These are phyloP conservation scores for Thraustochytrium sp. DNA, from an alignment of 352 stramenopile species.

Conservation along the genomic window DNA sequence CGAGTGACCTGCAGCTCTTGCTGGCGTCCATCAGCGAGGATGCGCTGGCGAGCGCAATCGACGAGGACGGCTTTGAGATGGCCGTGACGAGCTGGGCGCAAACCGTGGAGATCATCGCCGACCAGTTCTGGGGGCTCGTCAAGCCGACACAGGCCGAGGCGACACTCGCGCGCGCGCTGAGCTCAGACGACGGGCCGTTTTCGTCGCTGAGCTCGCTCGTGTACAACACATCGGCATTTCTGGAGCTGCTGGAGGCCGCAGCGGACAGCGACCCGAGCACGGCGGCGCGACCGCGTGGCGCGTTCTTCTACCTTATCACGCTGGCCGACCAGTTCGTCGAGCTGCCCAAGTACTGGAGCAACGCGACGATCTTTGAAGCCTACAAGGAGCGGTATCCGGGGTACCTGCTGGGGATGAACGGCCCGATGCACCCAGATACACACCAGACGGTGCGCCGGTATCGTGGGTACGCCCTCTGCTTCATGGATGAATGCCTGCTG, in stretches of 20 bases:
- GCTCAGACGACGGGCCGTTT: background rate
- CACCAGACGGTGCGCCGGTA: background rate
- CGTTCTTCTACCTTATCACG: background rate
- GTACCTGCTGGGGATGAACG: background rate
- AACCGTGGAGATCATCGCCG: background rate
- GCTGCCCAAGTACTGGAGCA: background rate
- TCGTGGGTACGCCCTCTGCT: background rate
- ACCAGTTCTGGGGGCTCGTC: background rate
- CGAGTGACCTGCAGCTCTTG: background rate
- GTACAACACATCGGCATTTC: background rate
- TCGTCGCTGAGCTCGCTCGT: background rate
- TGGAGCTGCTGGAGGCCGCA: background rate
- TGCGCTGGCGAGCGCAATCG: background rate
- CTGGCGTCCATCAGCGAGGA: background rate
- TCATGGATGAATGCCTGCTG: constrained; percentile 20
- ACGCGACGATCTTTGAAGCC: background rate
- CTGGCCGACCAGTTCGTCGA: background rate
- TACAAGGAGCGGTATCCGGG: background rate
- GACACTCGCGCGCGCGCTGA: background rate
- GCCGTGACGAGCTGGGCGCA: background rate
- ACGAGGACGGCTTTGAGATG: background rate
- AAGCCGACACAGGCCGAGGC: background rate
- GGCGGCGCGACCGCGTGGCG: background rate
- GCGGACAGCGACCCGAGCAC: background rate
- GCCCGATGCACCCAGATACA: background rate